A percentile compares a stretch with the other conserved stretches of the same genome.
These are phyloP conservation scores for Pugionium cornutum DNA, from an alignment of 345 rosid genomes.

Conservation along the genomic window DNA sequence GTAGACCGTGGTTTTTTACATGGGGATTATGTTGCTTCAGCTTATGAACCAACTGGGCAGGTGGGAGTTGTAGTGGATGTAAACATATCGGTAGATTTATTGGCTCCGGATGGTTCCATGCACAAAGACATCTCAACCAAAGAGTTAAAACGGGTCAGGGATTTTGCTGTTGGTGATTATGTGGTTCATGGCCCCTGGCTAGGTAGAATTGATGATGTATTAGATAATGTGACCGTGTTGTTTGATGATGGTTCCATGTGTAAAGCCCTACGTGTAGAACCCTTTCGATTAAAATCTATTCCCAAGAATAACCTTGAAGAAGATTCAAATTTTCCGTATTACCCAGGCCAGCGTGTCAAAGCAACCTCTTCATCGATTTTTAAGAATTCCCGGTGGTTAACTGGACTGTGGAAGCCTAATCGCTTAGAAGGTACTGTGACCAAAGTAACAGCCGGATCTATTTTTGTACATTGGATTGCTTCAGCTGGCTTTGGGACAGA, in stretches of 20 bases:
- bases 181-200: conserved; percentile 93
- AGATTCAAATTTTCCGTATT: conserved; percentile 73
- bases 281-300: conserved; percentile 70
- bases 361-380: conserved; percentile 85
- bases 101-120: conserved; percentile 66
- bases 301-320: conserved; percentile 77
- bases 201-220: conserved; percentile 88
- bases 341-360: conserved; percentile 94
- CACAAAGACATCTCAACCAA: conserved; percentile 63
- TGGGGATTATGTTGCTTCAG: conserved; percentile 88
- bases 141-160: conserved; percentile 83
- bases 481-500: conserved; percentile 90
- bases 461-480: conserved; percentile 93
- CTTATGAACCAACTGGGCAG: conserved; percentile 81
- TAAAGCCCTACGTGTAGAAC: conserved; percentile 84
- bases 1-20: conserved; percentile 90
- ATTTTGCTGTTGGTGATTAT: conserved; percentile 80
- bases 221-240: conserved; percentile 89
- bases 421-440: conserved; percentile 92
- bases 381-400: conserved; percentile 77
- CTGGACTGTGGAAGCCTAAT: conserved; percentile 87
- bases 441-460: conserved; percentile 81
- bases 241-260: conserved; percentile 95
- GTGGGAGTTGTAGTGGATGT: conserved; percentile 87
- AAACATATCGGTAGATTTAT: conserved; percentile 68